These are phyloP conservation scores for Colletotrichum costaricense DNA, from an alignment of 2,329 filamentous ascomycete genomes.

Conservation along the genomic window DNA sequence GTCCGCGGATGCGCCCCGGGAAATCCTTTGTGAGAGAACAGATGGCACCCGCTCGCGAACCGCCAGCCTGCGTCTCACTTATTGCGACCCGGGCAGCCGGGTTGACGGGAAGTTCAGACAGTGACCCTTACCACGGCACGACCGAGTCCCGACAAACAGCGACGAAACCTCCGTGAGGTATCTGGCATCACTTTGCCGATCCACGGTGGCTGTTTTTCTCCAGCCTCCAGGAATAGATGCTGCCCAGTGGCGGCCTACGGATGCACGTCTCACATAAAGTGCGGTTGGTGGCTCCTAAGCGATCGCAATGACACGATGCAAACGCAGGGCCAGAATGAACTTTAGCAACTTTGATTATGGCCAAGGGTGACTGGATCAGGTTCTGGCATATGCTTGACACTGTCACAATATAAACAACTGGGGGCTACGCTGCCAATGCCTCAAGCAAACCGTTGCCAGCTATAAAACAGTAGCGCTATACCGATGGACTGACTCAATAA, in stretches of 20 bases:
- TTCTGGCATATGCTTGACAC: neutral
- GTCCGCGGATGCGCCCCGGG: conserved; percentile 13
- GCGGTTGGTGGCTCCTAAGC: conserved; percentile 76
- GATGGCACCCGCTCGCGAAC: conserved; percentile 8
- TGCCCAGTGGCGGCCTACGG: conserved; percentile 1
- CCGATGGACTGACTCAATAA: conserved; percentile 25
- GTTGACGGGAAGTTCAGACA: neutral
- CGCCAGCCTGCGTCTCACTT: neutral
- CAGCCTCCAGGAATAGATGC: conserved; percentile 29
- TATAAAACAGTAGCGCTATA: conserved; percentile 1
- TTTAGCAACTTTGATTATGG: conserved; percentile 1
- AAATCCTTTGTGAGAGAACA: neutral
- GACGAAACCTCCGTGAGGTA: conserved; percentile 23
- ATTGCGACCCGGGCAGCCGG: neutral
- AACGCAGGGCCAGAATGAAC: neutral
- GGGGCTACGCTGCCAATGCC: neutral
- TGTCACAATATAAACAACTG: conserved; percentile 5
- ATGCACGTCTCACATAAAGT: conserved; percentile 74
- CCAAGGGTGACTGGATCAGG: neutral
- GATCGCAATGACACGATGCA: conserved; percentile 18
- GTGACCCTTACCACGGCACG: conserved; percentile 9
- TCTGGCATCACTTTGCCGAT: neutral
- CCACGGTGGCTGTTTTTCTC: neutral
- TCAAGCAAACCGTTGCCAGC: conserved; percentile 9
- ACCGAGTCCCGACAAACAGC: conserved; percentile 15